Evolutionary conservation across 2,329 filamentous ascomycete species (phyloP).

Genomic region (Dothistroma septosporum): DNA sequence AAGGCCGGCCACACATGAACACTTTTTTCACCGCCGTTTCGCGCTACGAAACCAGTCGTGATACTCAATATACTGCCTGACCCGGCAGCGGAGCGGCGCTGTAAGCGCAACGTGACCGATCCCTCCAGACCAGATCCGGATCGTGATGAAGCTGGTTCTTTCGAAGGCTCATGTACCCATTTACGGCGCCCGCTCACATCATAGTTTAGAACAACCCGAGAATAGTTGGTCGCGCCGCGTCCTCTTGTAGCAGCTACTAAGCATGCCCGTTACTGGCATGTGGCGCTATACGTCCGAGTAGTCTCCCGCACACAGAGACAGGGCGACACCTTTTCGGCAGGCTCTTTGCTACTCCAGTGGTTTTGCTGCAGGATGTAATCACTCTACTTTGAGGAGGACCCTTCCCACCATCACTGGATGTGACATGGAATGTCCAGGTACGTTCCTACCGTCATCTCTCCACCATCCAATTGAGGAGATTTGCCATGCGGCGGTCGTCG

Average conservation of each 20-base stretch:
- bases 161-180: not conserved
- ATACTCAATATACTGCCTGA: not conserved
- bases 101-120: not conserved
- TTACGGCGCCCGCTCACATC: constrained; percentile 1
- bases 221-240: not conserved
- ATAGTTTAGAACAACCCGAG: not conserved
- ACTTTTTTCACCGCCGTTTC: not conserved
- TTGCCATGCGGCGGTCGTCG: not conserved
- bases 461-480: not conserved
- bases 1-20: not conserved
- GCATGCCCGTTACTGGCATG: not conserved
- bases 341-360: not conserved
- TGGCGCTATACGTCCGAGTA: not conserved
- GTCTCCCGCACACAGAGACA: not conserved
- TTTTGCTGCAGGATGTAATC: not conserved
- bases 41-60: not conserved
- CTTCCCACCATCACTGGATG: not conserved
- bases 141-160: not conserved
- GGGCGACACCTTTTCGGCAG: not conserved
- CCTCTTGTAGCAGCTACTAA: not conserved
- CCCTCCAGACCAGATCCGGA: not conserved
- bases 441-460: not conserved
- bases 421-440: not conserved
- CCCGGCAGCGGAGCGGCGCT: not conserved
- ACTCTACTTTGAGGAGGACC: not conserved